A percentile compares a stretch with the other conserved stretches of the same genome.
phyloP scores from a whole-genome alignment of 2,329 filamentous ascomycete genomes.

The Aschersonia sp. region DNA sequence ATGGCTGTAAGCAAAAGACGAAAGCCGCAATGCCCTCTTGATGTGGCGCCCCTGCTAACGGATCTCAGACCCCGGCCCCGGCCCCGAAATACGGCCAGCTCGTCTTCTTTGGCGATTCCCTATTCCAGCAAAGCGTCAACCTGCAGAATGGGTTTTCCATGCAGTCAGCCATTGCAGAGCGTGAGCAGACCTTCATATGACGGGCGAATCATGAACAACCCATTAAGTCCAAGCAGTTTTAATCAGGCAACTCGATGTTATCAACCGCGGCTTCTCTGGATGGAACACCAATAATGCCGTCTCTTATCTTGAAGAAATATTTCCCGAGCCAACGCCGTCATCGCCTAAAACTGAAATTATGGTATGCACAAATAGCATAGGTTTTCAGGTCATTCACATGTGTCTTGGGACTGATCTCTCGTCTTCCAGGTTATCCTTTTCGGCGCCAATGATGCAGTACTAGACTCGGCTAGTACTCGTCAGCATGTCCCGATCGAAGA shows the following conservation, averaged over 20 bases:
- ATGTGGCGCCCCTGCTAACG: no score
- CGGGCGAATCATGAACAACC: no score
- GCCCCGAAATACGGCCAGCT: slow-evolving; percentile 31
- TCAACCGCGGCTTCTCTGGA: slow-evolving; percentile 79
- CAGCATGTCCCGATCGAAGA: slow-evolving; percentile 69
- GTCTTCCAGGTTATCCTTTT: slow-evolving; percentile 55
- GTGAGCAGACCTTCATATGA: slow-evolving; percentile 27
- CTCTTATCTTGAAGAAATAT: slow-evolving; percentile 51
- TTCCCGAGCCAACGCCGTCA: slow-evolving; percentile 47
- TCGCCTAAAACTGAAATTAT: slow-evolving; percentile 52
- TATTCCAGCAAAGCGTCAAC: slow-evolving; percentile 56
- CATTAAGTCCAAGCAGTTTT: slow-evolving; percentile 22
- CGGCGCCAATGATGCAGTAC: slow-evolving; percentile 78
- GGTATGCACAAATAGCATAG: slow-evolving; percentile 26
- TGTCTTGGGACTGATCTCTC: no score
- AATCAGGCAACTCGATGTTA: slow-evolving; percentile 63
- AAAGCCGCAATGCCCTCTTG: no score
- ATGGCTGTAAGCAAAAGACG: neutral
- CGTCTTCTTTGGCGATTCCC: slow-evolving; percentile 80
- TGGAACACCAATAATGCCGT: slow-evolving; percentile 72
- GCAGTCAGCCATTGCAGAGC: slow-evolving; percentile 53
- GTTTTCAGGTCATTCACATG: no score
- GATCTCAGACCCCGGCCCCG: no score
- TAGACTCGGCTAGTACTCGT: slow-evolving; percentile 43
- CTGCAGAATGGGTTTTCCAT: slow-evolving; percentile 59